Percentiles rank a stretch among this genome's conserved stretches.
phyloP scores from a whole-genome alignment of 139 green algal genomes.

The Gonium pectorale region DNA sequence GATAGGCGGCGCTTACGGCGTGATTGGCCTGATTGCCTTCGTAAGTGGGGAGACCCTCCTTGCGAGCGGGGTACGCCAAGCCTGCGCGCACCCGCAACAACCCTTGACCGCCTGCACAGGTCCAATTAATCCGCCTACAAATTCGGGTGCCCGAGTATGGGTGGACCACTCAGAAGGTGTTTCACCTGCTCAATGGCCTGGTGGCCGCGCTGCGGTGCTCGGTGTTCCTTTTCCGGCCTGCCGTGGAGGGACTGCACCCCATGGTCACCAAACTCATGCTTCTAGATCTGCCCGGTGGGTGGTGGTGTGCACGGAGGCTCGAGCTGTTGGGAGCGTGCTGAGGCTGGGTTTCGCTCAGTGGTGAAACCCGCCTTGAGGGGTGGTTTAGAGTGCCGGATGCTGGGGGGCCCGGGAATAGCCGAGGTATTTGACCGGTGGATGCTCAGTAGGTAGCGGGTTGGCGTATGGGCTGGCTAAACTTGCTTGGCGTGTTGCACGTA shows the following conservation, averaged over 20 bases:
- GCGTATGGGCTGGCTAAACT: too few relatives aligned
- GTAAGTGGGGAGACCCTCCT: slow-evolving; percentile 68
- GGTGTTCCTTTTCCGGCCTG: slow-evolving; percentile 82
- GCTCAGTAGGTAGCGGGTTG: too few relatives aligned
- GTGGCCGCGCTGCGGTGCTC: slow-evolving; percentile 78
- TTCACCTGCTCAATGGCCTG: slow-evolving; percentile 97
- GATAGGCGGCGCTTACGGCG: slow-evolving; percentile 73
- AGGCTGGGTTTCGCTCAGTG: too few relatives aligned
- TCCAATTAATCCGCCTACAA: slow-evolving; percentile 93
- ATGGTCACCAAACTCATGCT: slow-evolving; percentile 74
- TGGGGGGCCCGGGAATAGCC: too few relatives aligned
- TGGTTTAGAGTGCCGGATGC: too few relatives aligned
- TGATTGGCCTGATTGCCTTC: slow-evolving; percentile 75
- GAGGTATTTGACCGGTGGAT: too few relatives aligned
- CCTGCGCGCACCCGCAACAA: not conserved
- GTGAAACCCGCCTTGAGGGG: too few relatives aligned
- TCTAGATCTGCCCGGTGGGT: slow-evolving; percentile 87
- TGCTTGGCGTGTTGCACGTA: too few relatives aligned
- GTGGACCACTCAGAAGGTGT: slow-evolving; percentile 99
- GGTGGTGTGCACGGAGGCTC: too few relatives aligned
- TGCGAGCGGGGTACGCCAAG: too few relatives aligned
- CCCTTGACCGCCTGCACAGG: slow-evolving; percentile 49
- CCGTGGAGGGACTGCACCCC: slow-evolving; percentile 69
- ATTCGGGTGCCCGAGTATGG: slow-evolving; percentile 95
- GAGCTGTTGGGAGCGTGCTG: too few relatives aligned